phyloP scores from a whole-genome alignment of 768 basidiomycete species.

The Mycena maculata region DNA sequence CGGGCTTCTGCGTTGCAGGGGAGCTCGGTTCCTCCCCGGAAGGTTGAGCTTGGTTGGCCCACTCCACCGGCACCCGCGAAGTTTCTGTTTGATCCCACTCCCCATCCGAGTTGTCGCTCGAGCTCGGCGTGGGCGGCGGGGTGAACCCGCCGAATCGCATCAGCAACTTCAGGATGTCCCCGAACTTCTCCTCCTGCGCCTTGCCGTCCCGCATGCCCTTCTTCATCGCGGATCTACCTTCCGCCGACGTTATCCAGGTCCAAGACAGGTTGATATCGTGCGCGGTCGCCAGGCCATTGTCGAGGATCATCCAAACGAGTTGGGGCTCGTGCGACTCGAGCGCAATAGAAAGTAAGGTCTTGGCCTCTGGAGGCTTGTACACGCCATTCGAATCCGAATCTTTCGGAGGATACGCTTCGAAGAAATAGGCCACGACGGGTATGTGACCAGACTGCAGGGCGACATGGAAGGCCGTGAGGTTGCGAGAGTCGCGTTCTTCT shows the following conservation, averaged over 20 bases:
- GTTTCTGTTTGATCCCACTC: constrained; percentile 23
- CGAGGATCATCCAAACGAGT: constrained; percentile 71
- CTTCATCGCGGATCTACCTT: constrained; percentile 41
- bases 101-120: constrained; percentile 29
- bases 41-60: constrained; percentile 19
- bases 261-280: constrained; percentile 65
- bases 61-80: constrained; percentile 26
- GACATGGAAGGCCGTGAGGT: constrained; percentile 74
- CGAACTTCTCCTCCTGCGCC: constrained; percentile 49
- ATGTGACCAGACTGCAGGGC: constrained; percentile 67
- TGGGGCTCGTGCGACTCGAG: constrained; percentile 72
- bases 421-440: constrained; percentile 67
- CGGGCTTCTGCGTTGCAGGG: constrained; percentile 22
- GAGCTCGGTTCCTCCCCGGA: constrained; percentile 15
- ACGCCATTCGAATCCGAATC: constrained; percentile 61
- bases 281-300: constrained; percentile 62
- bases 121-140: constrained; percentile 51
- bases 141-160: constrained; percentile 63
- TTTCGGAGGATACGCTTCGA: constrained; percentile 68
- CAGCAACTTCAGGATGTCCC: constrained; percentile 66
- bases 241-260: constrained; percentile 57
- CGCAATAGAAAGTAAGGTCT: constrained; percentile 65
- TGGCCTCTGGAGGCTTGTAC: constrained; percentile 57
- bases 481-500: constrained; percentile 72
- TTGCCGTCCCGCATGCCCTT: constrained; percentile 31